phyloP scores from a whole-genome alignment of 2,329 filamentous ascomycete genomes.

The Cordyceps farinosa region DNA sequence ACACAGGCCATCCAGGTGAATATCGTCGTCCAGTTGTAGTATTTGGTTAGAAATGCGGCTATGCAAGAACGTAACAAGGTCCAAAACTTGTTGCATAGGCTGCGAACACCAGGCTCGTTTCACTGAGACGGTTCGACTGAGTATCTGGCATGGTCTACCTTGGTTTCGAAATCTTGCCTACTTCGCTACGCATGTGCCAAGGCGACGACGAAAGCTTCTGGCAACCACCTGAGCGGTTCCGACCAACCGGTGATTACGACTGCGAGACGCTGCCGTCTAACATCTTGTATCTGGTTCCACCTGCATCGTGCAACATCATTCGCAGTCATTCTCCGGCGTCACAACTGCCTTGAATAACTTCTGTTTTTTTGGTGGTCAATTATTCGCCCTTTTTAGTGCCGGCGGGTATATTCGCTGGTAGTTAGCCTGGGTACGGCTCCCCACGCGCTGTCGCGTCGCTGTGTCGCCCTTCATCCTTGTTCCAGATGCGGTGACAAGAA shows the following conservation, averaged over 20 bases:
- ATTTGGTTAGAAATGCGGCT: neutral
- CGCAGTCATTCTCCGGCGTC: slow-evolving; percentile 2
- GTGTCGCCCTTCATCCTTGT: slow-evolving; percentile 1
- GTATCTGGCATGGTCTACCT: neutral
- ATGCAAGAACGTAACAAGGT: neutral
- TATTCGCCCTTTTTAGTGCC: neutral
- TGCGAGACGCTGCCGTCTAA: neutral
- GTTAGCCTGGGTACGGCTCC: slow-evolving; percentile 10
- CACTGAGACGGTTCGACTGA: neutral
- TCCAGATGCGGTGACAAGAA: neutral
- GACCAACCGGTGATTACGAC: neutral
- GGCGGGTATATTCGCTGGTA: neutral
- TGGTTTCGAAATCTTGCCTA: neutral
- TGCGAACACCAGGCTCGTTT: neutral
- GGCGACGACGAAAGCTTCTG: slow-evolving; percentile 7
- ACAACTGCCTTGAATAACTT: neutral
- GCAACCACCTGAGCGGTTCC: neutral
- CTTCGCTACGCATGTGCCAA: neutral
- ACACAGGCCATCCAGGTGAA: slow-evolving; percentile 3
- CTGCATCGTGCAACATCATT: neutral
- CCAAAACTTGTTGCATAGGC: neutral
- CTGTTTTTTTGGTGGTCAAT: neutral
- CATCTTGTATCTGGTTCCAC: neutral
- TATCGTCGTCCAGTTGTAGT: neutral
- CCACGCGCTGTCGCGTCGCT: neutral